Base-by-base conservation (phyloP, 345 rosid genomes). In the Pelargonium nanum region DNA sequence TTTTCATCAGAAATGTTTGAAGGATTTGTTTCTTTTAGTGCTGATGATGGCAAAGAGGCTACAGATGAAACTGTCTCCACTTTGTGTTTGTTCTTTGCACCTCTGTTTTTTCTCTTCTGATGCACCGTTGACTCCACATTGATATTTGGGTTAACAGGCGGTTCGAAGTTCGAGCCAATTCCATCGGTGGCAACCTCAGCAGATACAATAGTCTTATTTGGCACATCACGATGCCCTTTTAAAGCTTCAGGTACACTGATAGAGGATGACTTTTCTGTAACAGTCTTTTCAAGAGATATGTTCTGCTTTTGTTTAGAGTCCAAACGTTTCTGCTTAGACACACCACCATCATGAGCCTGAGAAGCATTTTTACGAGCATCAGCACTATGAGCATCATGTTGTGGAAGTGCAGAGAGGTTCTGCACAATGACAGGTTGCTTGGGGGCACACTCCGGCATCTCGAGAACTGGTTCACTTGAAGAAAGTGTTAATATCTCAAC, bases 81-180 rank as follows among this genome's bases (percentile, higher is more conserved):
- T 65, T 72, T 88, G 55, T 74, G 79, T 77, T 80, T 90, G 78
- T 66, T 79, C 77, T 81, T 85, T 65, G 80, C 78, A 65, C 58
- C 69, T 81, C 70, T 81, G 77, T 60, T 82, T 73, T 74, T 88
- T 68, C 75, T 87, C 81, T 78, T 83, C 56, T 76, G 75, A 64
- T 75, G 77, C 22, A 57, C 62, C 53, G 84, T 65, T 63, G 83
- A 58, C 75, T 84, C 96, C 0, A 68, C 70, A 56, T 63, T 55
- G 22, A 66, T 59, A 65, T 68, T 60, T 58, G 76, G 73, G 56
- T 70, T 70, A 55, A 72, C 73, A 63, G 74, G 75, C 57, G 80
- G 64, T 60, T 72, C 87, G 19, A 64, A 61, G 74, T 68, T 67
- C 23, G 71, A 54, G 45, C 63, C 60, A 45, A 53, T 70, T 65